Conservation (phyloP, 495 filamentous ascomycete genomes). For the Trichoderma virens region DNA sequence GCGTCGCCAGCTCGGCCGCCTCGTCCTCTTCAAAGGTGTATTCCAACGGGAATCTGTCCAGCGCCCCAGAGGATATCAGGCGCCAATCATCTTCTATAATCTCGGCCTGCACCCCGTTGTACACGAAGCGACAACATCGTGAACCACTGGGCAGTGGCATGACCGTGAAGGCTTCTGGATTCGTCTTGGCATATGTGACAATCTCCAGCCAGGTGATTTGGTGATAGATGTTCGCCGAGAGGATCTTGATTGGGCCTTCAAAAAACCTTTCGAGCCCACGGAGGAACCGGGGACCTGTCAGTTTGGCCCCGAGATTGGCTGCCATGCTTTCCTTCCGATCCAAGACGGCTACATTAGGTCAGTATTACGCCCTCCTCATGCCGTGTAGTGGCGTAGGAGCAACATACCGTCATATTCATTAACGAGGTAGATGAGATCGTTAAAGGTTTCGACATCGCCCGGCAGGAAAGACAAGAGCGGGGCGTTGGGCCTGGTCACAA, state of each 20-base stretch:
- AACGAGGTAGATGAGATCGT: conserved; percentile 53
- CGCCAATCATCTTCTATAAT: conserved; percentile 83
- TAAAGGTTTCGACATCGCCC: conserved; percentile 35
- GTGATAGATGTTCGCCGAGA: conserved; percentile 38
- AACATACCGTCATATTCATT: conserved; percentile 60
- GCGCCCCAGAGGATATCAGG: conserved; percentile 69
- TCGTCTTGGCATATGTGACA: conserved; percentile 72
- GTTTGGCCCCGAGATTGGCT: conserved; percentile 74
- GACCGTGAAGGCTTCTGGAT: conserved; percentile 71
- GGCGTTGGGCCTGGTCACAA: conserved; percentile 43
- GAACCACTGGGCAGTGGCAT: conserved; percentile 54
- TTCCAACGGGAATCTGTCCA: conserved; percentile 70
- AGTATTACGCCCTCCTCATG: too few relatives aligned
- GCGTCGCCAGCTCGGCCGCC: conserved; percentile 70
- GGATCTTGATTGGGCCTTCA: conserved; percentile 66
- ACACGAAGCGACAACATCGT: conserved; percentile 71
- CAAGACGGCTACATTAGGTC: conserved; percentile 50
- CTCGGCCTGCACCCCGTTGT: conserved; percentile 65
- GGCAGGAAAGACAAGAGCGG: conserved; percentile 38
- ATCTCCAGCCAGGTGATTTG: conserved; percentile 75
- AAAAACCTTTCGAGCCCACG: conserved; percentile 82
- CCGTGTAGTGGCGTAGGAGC: too few relatives aligned
- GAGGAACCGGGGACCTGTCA: conserved; percentile 71
- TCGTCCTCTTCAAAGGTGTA: conserved; percentile 75
- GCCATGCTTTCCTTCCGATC: conserved; percentile 81